phyloP scores from a whole-genome alignment of 768 basidiomycete genomes.

The Podaxis sp. region DNA sequence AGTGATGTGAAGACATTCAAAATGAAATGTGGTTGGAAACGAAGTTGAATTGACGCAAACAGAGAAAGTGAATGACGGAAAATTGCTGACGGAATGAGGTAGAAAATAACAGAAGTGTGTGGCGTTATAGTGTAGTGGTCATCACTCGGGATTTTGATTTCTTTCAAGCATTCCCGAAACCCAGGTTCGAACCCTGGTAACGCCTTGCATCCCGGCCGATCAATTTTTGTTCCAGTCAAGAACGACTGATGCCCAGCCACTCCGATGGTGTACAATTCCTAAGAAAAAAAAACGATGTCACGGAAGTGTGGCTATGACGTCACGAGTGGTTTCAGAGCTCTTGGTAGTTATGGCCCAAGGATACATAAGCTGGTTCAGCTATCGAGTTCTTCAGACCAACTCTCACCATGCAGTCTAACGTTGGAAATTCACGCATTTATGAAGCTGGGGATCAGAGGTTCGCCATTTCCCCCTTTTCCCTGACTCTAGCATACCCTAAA shows the following conservation, averaged over 20 bases:
- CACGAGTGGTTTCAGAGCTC: background rate
- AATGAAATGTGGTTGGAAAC: background rate
- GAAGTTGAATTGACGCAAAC: background rate
- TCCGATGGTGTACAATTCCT: background rate
- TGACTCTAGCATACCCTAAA: background rate
- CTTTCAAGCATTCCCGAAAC: slow-evolving; percentile 13
- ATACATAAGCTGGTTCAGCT: background rate
- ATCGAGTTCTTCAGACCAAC: background rate
- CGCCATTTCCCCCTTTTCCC: background rate
- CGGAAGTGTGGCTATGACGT: background rate
- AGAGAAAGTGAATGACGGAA: background rate
- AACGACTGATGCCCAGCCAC: background rate
- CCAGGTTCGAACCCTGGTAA: slow-evolving; percentile 19
- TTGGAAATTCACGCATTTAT: slow-evolving; percentile 45
- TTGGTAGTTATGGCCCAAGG: background rate
- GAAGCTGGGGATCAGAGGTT: slow-evolving; percentile 46
- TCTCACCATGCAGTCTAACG: slow-evolving; percentile 40
- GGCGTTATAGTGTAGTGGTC: slow-evolving; percentile 20
- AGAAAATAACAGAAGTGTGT: background rate
- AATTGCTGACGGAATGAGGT: background rate
- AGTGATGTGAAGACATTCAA: slow-evolving; percentile 6
- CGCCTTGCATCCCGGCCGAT: background rate
- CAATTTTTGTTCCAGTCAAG: background rate
- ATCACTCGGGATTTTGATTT: slow-evolving; percentile 19
- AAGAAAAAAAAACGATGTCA: background rate